A percentile compares a stretch with the other conserved stretches of the same genome.
phyloP scores from a whole-genome alignment of 139 green algal genomes.

The Chlamydomonas sphaeroides region DNA sequence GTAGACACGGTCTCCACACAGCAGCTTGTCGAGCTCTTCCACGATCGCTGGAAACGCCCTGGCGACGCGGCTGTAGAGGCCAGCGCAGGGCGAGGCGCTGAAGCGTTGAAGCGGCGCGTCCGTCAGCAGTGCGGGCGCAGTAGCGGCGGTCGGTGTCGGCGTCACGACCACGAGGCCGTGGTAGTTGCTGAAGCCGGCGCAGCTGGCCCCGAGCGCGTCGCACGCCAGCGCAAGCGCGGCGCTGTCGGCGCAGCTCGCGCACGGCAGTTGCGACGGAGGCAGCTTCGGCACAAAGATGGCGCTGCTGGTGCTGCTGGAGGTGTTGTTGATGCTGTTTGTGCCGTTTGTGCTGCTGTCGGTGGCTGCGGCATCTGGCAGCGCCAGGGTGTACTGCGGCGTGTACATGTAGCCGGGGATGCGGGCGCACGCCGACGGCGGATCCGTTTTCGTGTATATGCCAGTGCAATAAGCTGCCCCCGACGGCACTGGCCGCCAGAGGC shows the following conservation, averaged over 20 bases:
- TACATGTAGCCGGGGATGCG: constrained; percentile 50
- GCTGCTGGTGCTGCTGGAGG: neutral
- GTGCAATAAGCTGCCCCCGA: neutral
- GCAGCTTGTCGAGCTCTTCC: constrained; percentile 45
- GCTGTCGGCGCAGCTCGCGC: constrained; percentile 32
- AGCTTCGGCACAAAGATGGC: no score
- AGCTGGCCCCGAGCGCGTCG: neutral
- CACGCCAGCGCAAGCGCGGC: constrained; percentile 1
- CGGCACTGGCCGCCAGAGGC: neutral
- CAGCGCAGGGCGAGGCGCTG: constrained; percentile 42
- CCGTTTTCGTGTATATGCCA: constrained; percentile 29
- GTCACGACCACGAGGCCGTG: constrained; percentile 32
- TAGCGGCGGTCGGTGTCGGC: no score
- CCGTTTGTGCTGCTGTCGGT: neutral
- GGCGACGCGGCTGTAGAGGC: constrained; percentile 25
- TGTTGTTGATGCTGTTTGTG: neutral
- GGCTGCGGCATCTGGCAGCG: neutral
- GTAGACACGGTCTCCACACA: constrained; percentile 47
- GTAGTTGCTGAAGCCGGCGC: constrained; percentile 48
- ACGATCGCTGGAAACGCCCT: constrained; percentile 16
- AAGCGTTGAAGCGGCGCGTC: constrained; percentile 13
- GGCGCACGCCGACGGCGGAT: neutral
- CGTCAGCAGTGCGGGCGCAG: neutral
- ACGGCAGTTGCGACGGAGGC: neutral
- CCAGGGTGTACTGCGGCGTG: constrained; percentile 19